Percentiles rank a stretch among this genome's conserved stretches.
Conservation (phyloP, 345 rosid genomes). For the Citrus unshiu region DNA sequence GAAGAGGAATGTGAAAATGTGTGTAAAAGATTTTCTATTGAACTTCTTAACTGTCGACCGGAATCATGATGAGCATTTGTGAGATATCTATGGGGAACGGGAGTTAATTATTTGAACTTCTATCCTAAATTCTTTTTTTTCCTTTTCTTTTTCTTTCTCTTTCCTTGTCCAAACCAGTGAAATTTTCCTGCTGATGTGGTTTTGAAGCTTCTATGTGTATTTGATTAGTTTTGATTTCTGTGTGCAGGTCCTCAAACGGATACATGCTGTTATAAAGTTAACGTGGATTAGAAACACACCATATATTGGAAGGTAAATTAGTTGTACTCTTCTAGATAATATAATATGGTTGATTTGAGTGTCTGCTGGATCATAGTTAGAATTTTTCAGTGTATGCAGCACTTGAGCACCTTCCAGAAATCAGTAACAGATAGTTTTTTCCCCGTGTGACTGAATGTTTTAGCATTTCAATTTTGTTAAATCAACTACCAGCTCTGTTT, state of each 20-base stretch:
- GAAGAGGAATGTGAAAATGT: not conserved
- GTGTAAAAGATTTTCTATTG: not conserved
- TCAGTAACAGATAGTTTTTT: not conserved
- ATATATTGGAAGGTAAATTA: constrained; percentile 50
- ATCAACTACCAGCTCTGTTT: not conserved
- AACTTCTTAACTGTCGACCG: not conserved
- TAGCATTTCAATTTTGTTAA: not conserved
- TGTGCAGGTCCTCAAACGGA: constrained; percentile 73
- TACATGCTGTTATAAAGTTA: constrained; percentile 47
- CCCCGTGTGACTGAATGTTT: not conserved
- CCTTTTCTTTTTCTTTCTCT: too few species aligned
- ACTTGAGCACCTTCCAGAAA: not conserved
- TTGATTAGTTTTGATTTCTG: not conserved
- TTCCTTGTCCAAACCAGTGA: not conserved
- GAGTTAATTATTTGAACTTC: not conserved
- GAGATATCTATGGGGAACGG: not conserved
- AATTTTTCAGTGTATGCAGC: not conserved
- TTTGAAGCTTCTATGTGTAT: not conserved
- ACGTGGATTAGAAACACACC: constrained; percentile 93
- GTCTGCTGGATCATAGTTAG: not conserved
- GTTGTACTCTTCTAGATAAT: not conserved
- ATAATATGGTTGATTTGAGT: not conserved
- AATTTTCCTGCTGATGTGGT: not conserved
- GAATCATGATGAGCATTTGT: not conserved
- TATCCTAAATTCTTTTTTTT: not conserved